phyloP scores from a whole-genome alignment of 1,284 basidiomycete genomes.

The Cryptococcus sp. region DNA sequence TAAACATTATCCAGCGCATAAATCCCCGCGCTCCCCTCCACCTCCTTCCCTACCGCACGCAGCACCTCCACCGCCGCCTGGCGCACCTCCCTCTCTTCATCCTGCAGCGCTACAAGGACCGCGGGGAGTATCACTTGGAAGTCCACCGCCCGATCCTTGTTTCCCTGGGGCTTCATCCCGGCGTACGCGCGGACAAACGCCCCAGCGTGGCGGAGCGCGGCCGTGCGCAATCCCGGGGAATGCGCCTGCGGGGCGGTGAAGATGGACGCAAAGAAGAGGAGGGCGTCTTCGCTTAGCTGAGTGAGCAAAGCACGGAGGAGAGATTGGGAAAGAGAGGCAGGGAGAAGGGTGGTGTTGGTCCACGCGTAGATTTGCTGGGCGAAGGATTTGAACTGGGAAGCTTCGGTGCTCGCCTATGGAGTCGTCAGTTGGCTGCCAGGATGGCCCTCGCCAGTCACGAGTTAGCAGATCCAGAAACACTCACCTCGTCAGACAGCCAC shows the following conservation, averaged over 20 bases:
- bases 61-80: slow-evolving; percentile 66
- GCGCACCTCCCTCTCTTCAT: slow-evolving; percentile 57
- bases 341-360: slow-evolving; percentile 55
- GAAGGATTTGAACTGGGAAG: slow-evolving; percentile 14
- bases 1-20: slow-evolving; percentile 84
- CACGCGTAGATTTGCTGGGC: slow-evolving; percentile 57
- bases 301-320: slow-evolving; percentile 67
- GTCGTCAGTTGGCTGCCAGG: background rate
- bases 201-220: slow-evolving; percentile 74
- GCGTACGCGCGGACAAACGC: slow-evolving; percentile 57
- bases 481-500: slow-evolving; percentile 25
- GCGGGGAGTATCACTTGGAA: slow-evolving; percentile 84
- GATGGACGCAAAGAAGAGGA: slow-evolving; percentile 75
- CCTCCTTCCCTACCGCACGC: slow-evolving; percentile 42
- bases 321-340: slow-evolving; percentile 55
- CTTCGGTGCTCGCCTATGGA: background rate
- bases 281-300: slow-evolving; percentile 63
- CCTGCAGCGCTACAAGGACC: slow-evolving; percentile 64
- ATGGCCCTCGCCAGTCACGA: background rate
- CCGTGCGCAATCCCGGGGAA: slow-evolving; percentile 56
- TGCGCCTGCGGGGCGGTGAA: slow-evolving; percentile 54
- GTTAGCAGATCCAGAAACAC: background rate
- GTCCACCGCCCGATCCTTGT: slow-evolving; percentile 49
- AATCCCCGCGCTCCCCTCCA: slow-evolving; percentile 53
- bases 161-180: slow-evolving; percentile 3